Conservation (phyloP, 768 basidiomycete genomes). For the Dacryopinax primogenitus region DNA sequence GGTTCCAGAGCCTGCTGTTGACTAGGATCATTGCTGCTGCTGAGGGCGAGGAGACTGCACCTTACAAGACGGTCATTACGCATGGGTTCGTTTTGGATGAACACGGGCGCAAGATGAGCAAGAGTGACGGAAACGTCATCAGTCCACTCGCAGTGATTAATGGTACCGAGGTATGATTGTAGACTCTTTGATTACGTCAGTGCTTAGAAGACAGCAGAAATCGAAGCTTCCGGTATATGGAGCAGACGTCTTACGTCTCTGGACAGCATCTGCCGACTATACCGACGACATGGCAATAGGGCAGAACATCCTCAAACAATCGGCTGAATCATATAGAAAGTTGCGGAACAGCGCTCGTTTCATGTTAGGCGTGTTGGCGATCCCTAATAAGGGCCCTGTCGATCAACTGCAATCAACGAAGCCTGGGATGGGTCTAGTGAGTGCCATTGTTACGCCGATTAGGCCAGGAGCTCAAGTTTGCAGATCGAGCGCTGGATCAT, state of each 20-base stretch:
- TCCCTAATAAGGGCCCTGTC: conserved; percentile 18
- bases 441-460: not conserved
- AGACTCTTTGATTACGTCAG: not conserved
- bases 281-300: conserved; percentile 81
- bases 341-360: conserved; percentile 79
- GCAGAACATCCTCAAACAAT: conserved; percentile 57
- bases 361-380: conserved; percentile 64
- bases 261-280: conserved; percentile 86
- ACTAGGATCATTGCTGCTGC: conserved; percentile 53
- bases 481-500: conserved; percentile 73
- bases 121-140: conserved; percentile 82
- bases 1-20: conserved; percentile 93
- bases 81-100: conserved; percentile 96
- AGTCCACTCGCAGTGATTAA: conserved; percentile 69
- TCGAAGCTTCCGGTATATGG: conserved; percentile 69
- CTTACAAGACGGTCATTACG: conserved; percentile 75
- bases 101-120: conserved; percentile 90
- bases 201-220: conserved; percentile 32
- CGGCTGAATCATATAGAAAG: conserved; percentile 64
- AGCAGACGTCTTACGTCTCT: conserved; percentile 72
- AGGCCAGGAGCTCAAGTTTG: conserved; percentile 6
- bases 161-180: conserved; percentile 52
- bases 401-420: conserved; percentile 12
- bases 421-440: conserved; percentile 39
- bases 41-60: conserved; percentile 27